A percentile compares a stretch with the other conserved stretches of the same genome.
phyloP scores from a whole-genome alignment of 495 filamentous ascomycete species.

The Penicillium lagena region DNA sequence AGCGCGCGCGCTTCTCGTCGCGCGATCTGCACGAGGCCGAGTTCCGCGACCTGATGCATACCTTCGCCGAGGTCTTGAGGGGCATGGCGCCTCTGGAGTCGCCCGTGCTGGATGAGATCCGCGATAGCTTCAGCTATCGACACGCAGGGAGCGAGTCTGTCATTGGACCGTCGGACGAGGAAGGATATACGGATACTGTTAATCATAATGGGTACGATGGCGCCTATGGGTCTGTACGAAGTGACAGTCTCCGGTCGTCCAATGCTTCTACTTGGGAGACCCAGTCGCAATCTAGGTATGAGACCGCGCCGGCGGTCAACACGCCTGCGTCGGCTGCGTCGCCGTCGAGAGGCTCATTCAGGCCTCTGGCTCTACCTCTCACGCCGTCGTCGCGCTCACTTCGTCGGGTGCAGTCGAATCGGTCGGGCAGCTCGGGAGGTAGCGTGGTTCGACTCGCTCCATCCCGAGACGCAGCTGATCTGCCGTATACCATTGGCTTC shows the following conservation, averaged over 20 bases:
- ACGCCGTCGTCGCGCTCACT: constrained; percentile 34
- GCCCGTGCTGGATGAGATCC: constrained; percentile 36
- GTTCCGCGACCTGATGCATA: constrained; percentile 77
- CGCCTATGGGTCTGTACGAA: constrained; percentile 15
- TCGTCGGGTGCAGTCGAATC: constrained; percentile 26
- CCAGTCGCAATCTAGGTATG: constrained; percentile 14
- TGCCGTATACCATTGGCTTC: constrained; percentile 38
- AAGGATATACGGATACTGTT: constrained; percentile 39
- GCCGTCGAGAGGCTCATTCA: constrained; percentile 2
- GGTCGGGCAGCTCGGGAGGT: constrained; percentile 32
- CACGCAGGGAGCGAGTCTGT: constrained; percentile 29
- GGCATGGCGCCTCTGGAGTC: constrained; percentile 63
- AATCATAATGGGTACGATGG: constrained; percentile 19
- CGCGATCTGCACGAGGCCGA: constrained; percentile 53
- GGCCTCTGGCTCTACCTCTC: constrained; percentile 5
- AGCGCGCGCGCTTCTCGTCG: constrained; percentile 74
- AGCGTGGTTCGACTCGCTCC: constrained; percentile 44
- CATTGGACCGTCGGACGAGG: constrained; percentile 39
- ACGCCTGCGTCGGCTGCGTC: constrained; percentile 12
- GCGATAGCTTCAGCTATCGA: constrained; percentile 21
- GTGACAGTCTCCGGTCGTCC: constrained; percentile 24
- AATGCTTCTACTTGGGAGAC: constrained; percentile 27
- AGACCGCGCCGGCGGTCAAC: constrained; percentile 23
- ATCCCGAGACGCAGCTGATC: constrained; percentile 26
- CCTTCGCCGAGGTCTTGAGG: constrained; percentile 77